Conservation (phyloP, 345 rosid genomes). For the Melaleuca quinquenervia region DNA sequence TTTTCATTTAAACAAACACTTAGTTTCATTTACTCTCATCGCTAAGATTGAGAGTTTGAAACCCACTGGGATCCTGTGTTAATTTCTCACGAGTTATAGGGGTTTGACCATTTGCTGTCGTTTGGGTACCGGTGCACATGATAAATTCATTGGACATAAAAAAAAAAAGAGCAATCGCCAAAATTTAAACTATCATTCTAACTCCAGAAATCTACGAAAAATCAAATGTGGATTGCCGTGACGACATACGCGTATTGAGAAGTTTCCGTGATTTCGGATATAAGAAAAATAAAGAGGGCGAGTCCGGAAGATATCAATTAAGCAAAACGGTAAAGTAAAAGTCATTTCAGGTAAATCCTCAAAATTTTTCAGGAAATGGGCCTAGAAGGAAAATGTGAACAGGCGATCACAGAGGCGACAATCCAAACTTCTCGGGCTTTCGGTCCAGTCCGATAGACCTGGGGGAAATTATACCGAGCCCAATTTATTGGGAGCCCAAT, state of each 20-base stretch:
- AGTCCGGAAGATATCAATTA: fast-evolving
- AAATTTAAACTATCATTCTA: background rate
- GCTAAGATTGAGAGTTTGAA: no score
- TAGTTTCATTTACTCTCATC: no score
- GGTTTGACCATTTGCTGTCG: no score
- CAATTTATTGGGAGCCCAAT: background rate
- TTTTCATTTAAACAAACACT: no score
- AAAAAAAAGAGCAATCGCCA: background rate
- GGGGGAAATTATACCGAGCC: background rate
- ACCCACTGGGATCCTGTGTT: no score
- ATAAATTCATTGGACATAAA: no score
- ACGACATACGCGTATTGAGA: background rate
- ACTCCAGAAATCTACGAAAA: background rate
- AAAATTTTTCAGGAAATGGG: background rate
- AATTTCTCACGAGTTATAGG: no score
- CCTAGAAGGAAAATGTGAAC: background rate
- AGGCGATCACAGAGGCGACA: background rate
- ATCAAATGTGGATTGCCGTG: background rate
- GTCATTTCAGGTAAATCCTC: fast-evolving
- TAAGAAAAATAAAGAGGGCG: fast-evolving
- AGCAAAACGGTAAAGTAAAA: background rate
- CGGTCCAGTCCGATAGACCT: background rate
- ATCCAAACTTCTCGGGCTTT: background rate
- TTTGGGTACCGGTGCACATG: no score
- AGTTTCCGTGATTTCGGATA: background rate